phyloP scores from a whole-genome alignment of 2,329 filamentous ascomycete genomes.

The Metarhizium brunneum region DNA sequence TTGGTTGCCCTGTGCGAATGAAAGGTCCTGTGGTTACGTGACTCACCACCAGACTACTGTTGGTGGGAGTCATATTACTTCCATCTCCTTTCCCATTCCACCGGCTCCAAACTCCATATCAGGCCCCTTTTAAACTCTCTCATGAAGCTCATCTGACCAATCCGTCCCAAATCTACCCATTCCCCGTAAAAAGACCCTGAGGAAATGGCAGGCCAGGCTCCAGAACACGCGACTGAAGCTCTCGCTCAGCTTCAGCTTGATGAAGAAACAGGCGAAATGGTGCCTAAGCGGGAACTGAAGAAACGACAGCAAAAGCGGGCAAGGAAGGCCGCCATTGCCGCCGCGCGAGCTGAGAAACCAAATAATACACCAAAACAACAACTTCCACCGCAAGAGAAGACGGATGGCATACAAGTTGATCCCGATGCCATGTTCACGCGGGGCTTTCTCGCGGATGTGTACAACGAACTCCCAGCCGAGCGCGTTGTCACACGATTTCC shows the following conservation, averaged over 20 bases:
- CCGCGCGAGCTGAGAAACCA: too few relatives aligned
- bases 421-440: slow-evolving; percentile 67
- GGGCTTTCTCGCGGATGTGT: slow-evolving; percentile 53
- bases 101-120: too few relatives aligned
- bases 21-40: too few relatives aligned
- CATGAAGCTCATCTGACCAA: too few relatives aligned
- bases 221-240: not conserved
- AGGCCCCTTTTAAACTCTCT: too few relatives aligned
- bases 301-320: slow-evolving; percentile 37
- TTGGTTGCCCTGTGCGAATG: too few relatives aligned
- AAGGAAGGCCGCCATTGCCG: too few relatives aligned
- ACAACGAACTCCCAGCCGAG: too few relatives aligned
- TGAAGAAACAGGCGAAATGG: slow-evolving; percentile 34
- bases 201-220: not conserved
- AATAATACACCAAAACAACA: slow-evolving; percentile 24
- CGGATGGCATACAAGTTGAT: slow-evolving; percentile 29
- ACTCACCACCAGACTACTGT: too few relatives aligned
- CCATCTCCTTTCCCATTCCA: too few relatives aligned
- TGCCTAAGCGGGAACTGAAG: slow-evolving; percentile 51
- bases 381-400: slow-evolving; percentile 30
- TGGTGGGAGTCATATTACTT: too few relatives aligned
- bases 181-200: not conserved
- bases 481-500: slow-evolving; percentile 51
- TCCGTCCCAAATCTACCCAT: too few relatives aligned
- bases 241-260: slow-evolving; percentile 42